phyloP scores from a whole-genome alignment of 2,329 filamentous ascomycete genomes.

The Fusarium coicis region DNA sequence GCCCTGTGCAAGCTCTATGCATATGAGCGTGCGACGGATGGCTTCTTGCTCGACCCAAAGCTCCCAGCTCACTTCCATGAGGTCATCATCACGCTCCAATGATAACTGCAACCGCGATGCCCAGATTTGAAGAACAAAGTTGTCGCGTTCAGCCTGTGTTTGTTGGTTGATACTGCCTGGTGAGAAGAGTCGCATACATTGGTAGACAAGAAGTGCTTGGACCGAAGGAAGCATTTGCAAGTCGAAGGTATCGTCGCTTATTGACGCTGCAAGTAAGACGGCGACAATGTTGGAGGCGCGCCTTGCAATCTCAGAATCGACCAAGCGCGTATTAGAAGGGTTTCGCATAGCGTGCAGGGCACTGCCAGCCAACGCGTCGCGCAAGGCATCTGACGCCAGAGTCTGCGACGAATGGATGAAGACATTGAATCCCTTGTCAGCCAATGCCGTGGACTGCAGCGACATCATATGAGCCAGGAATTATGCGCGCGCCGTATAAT shows the following conservation, averaged over 20 bases:
- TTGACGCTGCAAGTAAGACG: neutral
- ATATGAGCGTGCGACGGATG: neutral
- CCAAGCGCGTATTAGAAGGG: neutral
- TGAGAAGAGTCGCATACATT: neutral
- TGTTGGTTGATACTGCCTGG: neutral
- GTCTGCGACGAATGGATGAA: neutral
- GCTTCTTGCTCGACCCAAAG: neutral
- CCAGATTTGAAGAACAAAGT: neutral
- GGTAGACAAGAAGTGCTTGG: neutral
- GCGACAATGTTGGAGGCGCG: neutral
- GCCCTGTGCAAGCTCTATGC: neutral
- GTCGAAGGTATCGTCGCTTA: fast-evolving
- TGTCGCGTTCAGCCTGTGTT: neutral
- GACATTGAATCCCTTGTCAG: neutral
- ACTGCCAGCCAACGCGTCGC: neutral
- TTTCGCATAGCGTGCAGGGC: neutral
- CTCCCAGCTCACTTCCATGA: neutral
- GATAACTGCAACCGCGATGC: neutral
- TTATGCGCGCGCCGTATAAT: neutral
- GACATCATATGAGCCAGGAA: neutral
- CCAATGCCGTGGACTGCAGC: neutral
- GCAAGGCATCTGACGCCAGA: neutral
- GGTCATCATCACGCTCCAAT: fast-evolving
- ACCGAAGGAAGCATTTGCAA: neutral
- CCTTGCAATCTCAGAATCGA: neutral